Evolutionary conservation across 805 yeast genomes (phyloP).

Genomic region (Metschnikowia reukaufii): DNA sequence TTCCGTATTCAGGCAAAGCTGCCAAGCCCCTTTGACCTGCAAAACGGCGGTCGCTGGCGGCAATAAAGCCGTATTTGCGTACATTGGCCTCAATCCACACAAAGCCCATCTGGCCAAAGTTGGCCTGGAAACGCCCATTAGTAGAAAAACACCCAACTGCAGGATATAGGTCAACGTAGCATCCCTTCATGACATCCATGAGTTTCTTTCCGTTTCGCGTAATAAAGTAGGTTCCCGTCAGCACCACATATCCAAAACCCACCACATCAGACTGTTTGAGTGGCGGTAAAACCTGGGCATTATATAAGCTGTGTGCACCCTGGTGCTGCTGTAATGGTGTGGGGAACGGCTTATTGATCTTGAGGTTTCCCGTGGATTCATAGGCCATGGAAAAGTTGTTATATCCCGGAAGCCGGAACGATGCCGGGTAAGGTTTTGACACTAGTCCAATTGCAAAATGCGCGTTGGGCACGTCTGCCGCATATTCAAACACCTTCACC

Average conservation of each 20-base stretch:
- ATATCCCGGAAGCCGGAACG: slow-evolving; percentile 72
- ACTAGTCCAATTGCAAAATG: slow-evolving; percentile 65
- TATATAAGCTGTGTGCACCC: slow-evolving; percentile 40
- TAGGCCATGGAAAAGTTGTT: slow-evolving; percentile 68
- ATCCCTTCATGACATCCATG: slow-evolving; percentile 49
- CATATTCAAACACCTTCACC: slow-evolving; percentile 39
- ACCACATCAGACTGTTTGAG: slow-evolving; percentile 53
- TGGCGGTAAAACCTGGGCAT: slow-evolving; percentile 51
- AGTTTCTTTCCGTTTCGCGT: slow-evolving; percentile 57
- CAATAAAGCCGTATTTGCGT: slow-evolving; percentile 55
- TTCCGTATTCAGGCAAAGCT: slow-evolving; percentile 40
- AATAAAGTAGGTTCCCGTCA: slow-evolving; percentile 50
- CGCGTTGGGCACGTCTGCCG: slow-evolving; percentile 36
- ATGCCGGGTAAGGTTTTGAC: slow-evolving; percentile 69
- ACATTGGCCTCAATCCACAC: slow-evolving; percentile 54
- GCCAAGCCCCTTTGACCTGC: slow-evolving; percentile 41
- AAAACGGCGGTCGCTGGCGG: slow-evolving; percentile 42
- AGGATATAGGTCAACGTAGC: slow-evolving; percentile 52
- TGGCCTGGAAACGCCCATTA: slow-evolving; percentile 43
- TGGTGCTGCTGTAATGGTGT: slow-evolving; percentile 45
- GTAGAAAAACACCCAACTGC: slow-evolving; percentile 52
- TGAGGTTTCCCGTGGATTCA: slow-evolving; percentile 69
- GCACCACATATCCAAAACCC: slow-evolving; percentile 53
- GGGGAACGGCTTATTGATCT: slow-evolving; percentile 64
- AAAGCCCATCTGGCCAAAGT: slow-evolving; percentile 45